Base-by-base conservation (phyloP, 352 stramenopile species). In the Pythium vanterpoolii region DNA sequence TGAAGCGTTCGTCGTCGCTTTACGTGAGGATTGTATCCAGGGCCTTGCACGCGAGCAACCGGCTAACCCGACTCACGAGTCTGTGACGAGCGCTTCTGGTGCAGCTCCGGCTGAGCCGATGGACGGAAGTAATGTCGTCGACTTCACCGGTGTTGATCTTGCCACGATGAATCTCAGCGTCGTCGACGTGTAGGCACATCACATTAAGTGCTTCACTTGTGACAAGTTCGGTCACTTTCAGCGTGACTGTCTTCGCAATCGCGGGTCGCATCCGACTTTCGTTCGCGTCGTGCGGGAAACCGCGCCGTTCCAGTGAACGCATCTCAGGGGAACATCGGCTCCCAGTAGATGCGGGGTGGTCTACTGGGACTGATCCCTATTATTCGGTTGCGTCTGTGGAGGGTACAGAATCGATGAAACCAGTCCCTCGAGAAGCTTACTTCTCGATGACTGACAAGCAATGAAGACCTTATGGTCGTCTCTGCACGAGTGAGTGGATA, bases 271-370 rank as follows among this genome's bases (percentile, higher is more conserved):
- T 19, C 7, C 19, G 19, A 4, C 13, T 23, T 16, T 21, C 42
- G 42, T 19, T 16, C 33, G 5, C 14, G 44, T 43, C 36, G 23
- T 1, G 44, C 34, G 50, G 24, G 26, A 24, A 47, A 36, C 27
- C 2, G 49, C n/a, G 14, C 14, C 6, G 30, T 4, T 26, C 30
- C n/a, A 31, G 8, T 28, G 16, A 18, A 6, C 28, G 30, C 43
- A 14, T 24, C 23, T 45, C 54, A 43, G 56, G 59, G 53, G 66
- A 69, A 63, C 54, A 51, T 39, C 42, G 40, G 50, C 40, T 42
- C 62, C 60, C 60, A 61, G 56, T 72, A 72, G 64, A 60, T 44
- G 56, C 63, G 51, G 50, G 55, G 47, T 44, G 43, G 45, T 62
- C 60, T 68, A 59, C 63, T 69, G 51, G 56, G 51, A 53, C 31